Percentiles rank a stretch among this genome's conserved stretches.
Conservation (phyloP, 129 eudicot species). For the Chrysanthemum lavandulifolium region DNA sequence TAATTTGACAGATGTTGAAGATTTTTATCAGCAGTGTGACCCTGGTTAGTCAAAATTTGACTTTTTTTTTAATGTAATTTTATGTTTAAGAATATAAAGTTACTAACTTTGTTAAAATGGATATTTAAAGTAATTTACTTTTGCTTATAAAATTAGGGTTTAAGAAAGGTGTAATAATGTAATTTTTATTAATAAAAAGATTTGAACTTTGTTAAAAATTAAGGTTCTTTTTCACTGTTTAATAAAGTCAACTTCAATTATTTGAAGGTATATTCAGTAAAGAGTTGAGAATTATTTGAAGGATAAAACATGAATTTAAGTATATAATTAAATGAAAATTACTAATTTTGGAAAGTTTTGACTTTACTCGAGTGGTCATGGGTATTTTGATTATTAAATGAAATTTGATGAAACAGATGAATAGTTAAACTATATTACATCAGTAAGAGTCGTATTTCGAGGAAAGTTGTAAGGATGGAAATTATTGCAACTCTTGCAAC, state of each 20-base stretch:
- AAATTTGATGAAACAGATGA: background rate
- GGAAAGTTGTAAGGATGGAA: constrained; percentile 5
- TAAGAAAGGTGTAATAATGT: background rate
- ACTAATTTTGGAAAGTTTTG: constrained; percentile 1
- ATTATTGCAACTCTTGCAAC: background rate
- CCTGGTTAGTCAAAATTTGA: constrained; percentile 38
- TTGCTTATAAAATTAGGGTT: constrained; percentile 20
- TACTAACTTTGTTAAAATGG: background rate
- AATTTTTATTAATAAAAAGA: background rate
- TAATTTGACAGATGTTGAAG: constrained; percentile 46
- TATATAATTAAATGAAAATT: background rate
- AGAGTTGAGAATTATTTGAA: too few species aligned
- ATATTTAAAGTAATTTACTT: background rate
- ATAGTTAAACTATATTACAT: background rate
- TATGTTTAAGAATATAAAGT: background rate
- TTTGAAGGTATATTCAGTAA: background rate
- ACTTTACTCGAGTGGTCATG: background rate
- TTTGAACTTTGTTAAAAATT: background rate
- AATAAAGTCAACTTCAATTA: background rate
- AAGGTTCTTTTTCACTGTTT: too few species aligned
- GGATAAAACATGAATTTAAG: too few species aligned
- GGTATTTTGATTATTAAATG: background rate
- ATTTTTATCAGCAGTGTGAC: constrained; percentile 64
- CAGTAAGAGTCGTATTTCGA: background rate
- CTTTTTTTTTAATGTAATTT: background rate